Conservation (phyloP, 1,284 basidiomycete species). For the Leccinum angustisporum region DNA sequence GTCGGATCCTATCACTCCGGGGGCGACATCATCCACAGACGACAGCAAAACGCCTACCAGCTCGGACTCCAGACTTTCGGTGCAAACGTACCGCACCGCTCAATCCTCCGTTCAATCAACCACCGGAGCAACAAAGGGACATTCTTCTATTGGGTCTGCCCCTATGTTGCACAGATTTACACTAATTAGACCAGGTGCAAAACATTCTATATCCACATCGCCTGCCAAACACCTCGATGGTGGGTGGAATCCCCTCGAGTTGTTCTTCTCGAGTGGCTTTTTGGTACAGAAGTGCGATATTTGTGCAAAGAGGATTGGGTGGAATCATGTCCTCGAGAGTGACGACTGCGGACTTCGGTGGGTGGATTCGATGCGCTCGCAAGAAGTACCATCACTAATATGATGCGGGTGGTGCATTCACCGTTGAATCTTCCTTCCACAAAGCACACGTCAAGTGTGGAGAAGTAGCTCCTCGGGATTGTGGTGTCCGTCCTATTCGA, state of each 20-base stretch:
- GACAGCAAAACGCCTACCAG: slow-evolving; percentile 28
- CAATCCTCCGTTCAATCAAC: slow-evolving; percentile 53
- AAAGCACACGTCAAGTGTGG: slow-evolving; percentile 84
- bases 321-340: slow-evolving; percentile 83
- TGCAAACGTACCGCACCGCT: slow-evolving; percentile 69
- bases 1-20: slow-evolving; percentile 35
- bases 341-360: slow-evolving; percentile 67
- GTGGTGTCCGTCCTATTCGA: slow-evolving; percentile 52
- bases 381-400: slow-evolving; percentile 19
- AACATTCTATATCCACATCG: slow-evolving; percentile 39
- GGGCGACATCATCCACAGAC: slow-evolving; percentile 30
- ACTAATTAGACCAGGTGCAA: slow-evolving; percentile 73
- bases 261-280: slow-evolving; percentile 70
- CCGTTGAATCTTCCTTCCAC: slow-evolving; percentile 17
- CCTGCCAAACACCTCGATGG: slow-evolving; percentile 36
- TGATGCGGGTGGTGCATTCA: slow-evolving; percentile 9
- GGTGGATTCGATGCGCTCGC: slow-evolving; percentile 18
- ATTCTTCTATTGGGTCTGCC: slow-evolving; percentile 58
- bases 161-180: slow-evolving; percentile 82
- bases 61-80: slow-evolving; percentile 53
- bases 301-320: slow-evolving; percentile 78
- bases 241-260: slow-evolving; percentile 73
- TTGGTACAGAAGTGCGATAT: slow-evolving; percentile 78
- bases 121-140: slow-evolving; percentile 68
- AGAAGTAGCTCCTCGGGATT: slow-evolving; percentile 75